These are phyloP conservation scores for Boletus sp. DNA, from an alignment of 1,284 basidiomycete genomes.

Conservation along the genomic window DNA sequence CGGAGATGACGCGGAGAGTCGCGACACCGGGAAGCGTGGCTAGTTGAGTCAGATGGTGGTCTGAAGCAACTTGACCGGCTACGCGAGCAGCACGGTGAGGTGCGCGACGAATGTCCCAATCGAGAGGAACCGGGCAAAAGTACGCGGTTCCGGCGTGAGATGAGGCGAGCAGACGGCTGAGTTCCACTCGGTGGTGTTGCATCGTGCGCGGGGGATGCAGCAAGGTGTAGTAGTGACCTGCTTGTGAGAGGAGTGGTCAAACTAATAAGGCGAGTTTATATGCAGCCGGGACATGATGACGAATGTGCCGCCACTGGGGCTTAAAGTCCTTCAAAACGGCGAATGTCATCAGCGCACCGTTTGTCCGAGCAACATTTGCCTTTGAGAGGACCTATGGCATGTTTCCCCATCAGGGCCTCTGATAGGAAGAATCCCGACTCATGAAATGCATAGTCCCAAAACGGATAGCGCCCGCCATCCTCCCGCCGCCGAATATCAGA, in stretches of 20 bases:
- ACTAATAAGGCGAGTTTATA: constrained; percentile 19
- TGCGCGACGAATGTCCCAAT: constrained; percentile 48
- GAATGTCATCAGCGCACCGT: constrained; percentile 8
- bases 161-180: constrained; percentile 22
- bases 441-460: constrained; percentile 6
- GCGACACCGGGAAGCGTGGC: constrained; percentile 42
- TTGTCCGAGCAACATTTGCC: constrained; percentile 18
- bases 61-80: constrained; percentile 6
- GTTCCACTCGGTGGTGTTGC: constrained; percentile 15
- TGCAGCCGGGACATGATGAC: constrained; percentile 6
- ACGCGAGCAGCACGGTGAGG: constrained; percentile 35
- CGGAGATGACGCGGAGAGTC: constrained; percentile 42
- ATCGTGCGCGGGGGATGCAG: constrained; percentile 13
- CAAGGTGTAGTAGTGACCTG: neutral
- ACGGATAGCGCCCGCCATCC: constrained; percentile 3
- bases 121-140: constrained; percentile 24
- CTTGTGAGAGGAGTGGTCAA: neutral
- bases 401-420: no score
- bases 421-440: constrained; percentile 1
- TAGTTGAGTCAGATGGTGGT: constrained; percentile 35
- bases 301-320: constrained; percentile 5
- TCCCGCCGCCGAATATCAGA: constrained; percentile 3
- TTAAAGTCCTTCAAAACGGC: neutral
- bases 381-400: neutral
- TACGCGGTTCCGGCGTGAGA: constrained; percentile 13